Percentiles rank a stretch among this genome's conserved stretches.
Evolutionary conservation across 1,284 basidiomycete genomes (phyloP).

Genomic region (Ceratobasidium sp.): DNA sequence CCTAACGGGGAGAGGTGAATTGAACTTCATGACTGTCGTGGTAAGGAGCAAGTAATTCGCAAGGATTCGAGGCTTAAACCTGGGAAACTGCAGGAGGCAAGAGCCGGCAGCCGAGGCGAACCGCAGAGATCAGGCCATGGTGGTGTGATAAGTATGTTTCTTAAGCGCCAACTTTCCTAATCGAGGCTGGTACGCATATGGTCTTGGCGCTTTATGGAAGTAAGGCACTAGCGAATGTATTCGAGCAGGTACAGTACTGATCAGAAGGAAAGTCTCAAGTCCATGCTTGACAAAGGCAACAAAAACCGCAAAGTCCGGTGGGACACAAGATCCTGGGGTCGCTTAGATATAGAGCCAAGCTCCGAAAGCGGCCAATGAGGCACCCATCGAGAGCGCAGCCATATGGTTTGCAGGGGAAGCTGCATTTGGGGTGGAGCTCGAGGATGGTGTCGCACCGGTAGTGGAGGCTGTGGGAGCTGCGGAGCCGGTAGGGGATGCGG

Average conservation of each 20-base stretch:
- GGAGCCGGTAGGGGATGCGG: neutral
- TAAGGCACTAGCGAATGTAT: neutral
- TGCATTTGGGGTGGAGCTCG: neutral
- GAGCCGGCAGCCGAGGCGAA: conserved; percentile 37
- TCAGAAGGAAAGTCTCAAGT: conserved; percentile 29
- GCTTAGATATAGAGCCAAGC: conserved; percentile 31
- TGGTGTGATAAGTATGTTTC: neutral
- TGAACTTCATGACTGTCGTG: conserved; percentile 39
- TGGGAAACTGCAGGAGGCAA: conserved; percentile 22
- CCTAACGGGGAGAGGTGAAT: conserved; percentile 36
- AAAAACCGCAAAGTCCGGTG: neutral
- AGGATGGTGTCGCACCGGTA: neutral
- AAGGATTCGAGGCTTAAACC: neutral
- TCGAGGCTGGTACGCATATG: conserved; percentile 11
- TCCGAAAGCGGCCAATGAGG: conserved; percentile 24
- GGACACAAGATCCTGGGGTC: neutral
- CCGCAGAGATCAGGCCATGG: conserved; percentile 34
- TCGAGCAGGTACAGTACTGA: conserved; percentile 7
- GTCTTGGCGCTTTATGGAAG: conserved; percentile 4
- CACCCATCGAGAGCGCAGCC: conserved; percentile 24
- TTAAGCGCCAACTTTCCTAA: conserved; percentile 23
- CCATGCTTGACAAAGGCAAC: conserved; percentile 6
- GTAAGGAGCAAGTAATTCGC: neutral
- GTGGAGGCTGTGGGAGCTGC: neutral
- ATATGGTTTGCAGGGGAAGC: conserved; percentile 2